Evolutionary conservation across 345 rosid genomes (phyloP), one percentile per base, ranked within the genome.

Genomic region (Trapa bicornis): DNA sequence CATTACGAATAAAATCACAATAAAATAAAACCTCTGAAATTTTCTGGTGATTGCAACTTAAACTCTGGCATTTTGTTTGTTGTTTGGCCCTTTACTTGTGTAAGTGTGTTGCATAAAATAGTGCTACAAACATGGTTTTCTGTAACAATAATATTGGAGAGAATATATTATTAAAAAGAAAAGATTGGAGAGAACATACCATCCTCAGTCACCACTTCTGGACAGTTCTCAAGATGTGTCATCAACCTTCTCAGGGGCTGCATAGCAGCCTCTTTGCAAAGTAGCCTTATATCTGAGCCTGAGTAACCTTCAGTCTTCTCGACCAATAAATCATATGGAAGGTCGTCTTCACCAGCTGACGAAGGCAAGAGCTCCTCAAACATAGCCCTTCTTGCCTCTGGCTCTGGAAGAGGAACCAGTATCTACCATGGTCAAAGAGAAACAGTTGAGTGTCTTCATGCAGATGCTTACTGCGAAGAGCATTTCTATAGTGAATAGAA

Each of bases 181-280:
- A 22, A 22, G 29, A 22, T 22, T 22, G 29, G 29, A 22, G 29
- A 22, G 63, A n/a, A 33, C 66, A 72, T 85, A 94, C 99, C 96
- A 5, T 91, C 86, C 67, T 94, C 99, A 39, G 92, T 86, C 71
- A 83, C 82, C 54, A 78, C 48, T 16, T 87, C 99, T 68, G 61
- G 73, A 39, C 70, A 72, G 76, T 79, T 81, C 78, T 91, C 99
- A 48, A 94, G 86, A 35, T 75, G 60, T 35, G 78, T 61, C 87
- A 94, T 81, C 60, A 92, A 61, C 53, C 97, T 93, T 72, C 97
- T 78, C 70, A 91, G 61, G 22, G 97, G 99, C 77, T 89, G 99
- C 97, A 94, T 94, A 0, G 97, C 95, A 42, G 92, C 85, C 83
- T 94, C 97, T 81, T 94, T 94, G 71, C 96, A 91, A 65, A 94